A percentile compares a stretch with the other conserved stretches of the same genome.
These are phyloP conservation scores for Xerocomus brunneocitrinus DNA, from an alignment of 768 basidiomycete species.

Conservation along the genomic window DNA sequence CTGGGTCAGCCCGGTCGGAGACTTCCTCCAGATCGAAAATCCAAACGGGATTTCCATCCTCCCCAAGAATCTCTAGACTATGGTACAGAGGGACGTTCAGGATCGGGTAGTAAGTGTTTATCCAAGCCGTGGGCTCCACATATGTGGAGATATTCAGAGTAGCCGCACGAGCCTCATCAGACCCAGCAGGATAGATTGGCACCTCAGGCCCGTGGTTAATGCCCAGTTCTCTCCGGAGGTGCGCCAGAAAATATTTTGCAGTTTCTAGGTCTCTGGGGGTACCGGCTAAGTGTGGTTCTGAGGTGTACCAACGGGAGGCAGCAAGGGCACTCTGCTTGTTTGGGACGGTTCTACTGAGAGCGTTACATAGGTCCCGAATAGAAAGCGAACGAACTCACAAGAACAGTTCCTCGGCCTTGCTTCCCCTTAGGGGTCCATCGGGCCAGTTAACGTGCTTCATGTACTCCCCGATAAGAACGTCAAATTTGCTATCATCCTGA, in stretches of 20 bases:
- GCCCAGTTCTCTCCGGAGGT: slow-evolving; percentile 50
- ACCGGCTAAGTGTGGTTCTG: slow-evolving; percentile 60
- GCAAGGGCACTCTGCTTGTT: slow-evolving; percentile 44
- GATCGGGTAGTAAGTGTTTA: slow-evolving; percentile 69
- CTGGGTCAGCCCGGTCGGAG: slow-evolving; percentile 57
- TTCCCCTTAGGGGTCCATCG: slow-evolving; percentile 28
- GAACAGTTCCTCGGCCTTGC: slow-evolving; percentile 41
- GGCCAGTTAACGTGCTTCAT: slow-evolving; percentile 14
- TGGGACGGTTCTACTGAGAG: slow-evolving; percentile 42
- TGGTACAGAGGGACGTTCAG: slow-evolving; percentile 62
- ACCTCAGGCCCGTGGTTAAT: slow-evolving; percentile 26
- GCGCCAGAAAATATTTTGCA: slow-evolving; percentile 48
- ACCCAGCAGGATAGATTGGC: slow-evolving; percentile 56
- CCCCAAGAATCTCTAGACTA: slow-evolving; percentile 50
- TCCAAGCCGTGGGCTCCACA: slow-evolving; percentile 49
- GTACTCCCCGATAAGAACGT: slow-evolving; percentile 15
- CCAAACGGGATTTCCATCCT: slow-evolving; percentile 49
- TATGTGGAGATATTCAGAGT: slow-evolving; percentile 44
- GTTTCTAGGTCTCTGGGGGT: slow-evolving; percentile 51
- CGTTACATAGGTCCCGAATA: background rate
- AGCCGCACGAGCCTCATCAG: slow-evolving; percentile 46
- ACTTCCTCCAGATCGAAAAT: slow-evolving; percentile 62
- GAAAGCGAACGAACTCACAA: slow-evolving; percentile 31
- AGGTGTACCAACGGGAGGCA: slow-evolving; percentile 49
- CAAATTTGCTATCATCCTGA: slow-evolving; percentile 13